A percentile compares a stretch with the other conserved stretches of the same genome.
Conservation (phyloP, 2,329 filamentous ascomycete genomes). For the Anisogramma anomala region DNA sequence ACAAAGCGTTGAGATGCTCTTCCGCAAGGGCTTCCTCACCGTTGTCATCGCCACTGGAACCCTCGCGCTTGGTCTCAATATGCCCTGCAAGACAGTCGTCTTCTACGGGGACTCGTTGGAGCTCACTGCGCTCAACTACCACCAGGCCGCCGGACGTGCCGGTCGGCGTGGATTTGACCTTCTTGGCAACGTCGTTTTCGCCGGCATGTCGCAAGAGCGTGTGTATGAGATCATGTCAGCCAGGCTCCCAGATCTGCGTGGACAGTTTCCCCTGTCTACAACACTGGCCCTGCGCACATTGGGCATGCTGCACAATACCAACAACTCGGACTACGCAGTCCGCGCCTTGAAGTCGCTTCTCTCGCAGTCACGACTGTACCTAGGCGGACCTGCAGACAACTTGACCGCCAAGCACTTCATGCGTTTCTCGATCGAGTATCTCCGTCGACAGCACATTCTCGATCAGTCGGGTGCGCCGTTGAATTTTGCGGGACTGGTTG, state of each 20-base stretch:
- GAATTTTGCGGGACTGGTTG: constrained; percentile 60
- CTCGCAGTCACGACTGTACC: constrained; percentile 56
- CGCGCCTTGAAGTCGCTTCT: constrained; percentile 54
- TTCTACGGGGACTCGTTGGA: constrained; percentile 65
- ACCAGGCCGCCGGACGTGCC: constrained; percentile 65
- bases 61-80: constrained; percentile 67
- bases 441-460: constrained; percentile 57
- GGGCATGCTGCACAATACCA: constrained; percentile 53
- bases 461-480: constrained; percentile 49
- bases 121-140: constrained; percentile 63
- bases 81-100: constrained; percentile 73
- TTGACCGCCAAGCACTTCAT: constrained; percentile 64
- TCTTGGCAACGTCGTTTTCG: constrained; percentile 72
- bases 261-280: constrained; percentile 68
- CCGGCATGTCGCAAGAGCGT: constrained; percentile 48
- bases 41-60: constrained; percentile 68
- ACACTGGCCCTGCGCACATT: constrained; percentile 60
- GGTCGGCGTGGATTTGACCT: constrained; percentile 72
- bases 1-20: constrained; percentile 62
- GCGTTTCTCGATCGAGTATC: constrained; percentile 70
- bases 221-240: constrained; percentile 61
- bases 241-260: constrained; percentile 59
- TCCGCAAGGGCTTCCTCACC: constrained; percentile 58
- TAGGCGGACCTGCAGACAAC: constrained; percentile 57
- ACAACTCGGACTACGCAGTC: constrained; percentile 49